These are phyloP conservation scores for Chloris gayana DNA, from an alignment of 176 grass and related monocot genomes.

Conservation along the genomic window DNA sequence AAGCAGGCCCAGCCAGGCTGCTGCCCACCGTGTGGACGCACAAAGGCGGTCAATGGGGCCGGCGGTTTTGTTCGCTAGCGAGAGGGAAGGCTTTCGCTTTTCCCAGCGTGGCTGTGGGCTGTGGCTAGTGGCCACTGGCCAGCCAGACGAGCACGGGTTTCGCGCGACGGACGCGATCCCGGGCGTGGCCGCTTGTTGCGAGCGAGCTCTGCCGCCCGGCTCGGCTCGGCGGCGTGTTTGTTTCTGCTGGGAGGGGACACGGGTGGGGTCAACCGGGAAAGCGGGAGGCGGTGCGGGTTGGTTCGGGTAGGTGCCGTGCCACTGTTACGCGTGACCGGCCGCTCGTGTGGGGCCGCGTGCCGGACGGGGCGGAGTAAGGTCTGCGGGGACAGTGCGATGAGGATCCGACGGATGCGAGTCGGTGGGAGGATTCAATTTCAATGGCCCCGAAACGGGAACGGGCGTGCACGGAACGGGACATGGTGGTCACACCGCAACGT, in stretches of 20 bases:
- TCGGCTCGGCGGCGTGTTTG: constrained; percentile 10
- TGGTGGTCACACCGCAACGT: too few relatives aligned
- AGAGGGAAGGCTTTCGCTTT: neutral
- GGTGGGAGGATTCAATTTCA: neutral
- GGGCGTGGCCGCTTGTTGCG: too few relatives aligned
- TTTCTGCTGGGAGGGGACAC: constrained; percentile 37
- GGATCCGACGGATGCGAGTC: constrained; percentile 22
- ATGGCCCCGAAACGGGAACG: too few relatives aligned
- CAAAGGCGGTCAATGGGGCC: neutral
- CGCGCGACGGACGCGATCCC: too few relatives aligned
- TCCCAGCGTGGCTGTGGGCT: constrained; percentile 19
- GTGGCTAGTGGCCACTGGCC: too few relatives aligned
- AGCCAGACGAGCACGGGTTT: neutral
- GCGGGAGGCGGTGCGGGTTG: neutral
- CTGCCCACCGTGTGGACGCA: neutral
- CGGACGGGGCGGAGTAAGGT: neutral
- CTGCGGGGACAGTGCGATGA: neutral
- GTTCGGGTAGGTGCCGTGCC: neutral
- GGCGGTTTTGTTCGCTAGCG: neutral
- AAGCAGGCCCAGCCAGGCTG: neutral
- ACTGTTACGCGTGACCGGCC: neutral
- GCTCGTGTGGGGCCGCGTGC: neutral
- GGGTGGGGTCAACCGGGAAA: constrained; percentile 12
- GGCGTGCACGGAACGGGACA: too few relatives aligned
- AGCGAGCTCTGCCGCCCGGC: too few relatives aligned